Evolutionary conservation across 1,139 yeast genomes (phyloP).

Genomic region (Kazachstania sp.): DNA sequence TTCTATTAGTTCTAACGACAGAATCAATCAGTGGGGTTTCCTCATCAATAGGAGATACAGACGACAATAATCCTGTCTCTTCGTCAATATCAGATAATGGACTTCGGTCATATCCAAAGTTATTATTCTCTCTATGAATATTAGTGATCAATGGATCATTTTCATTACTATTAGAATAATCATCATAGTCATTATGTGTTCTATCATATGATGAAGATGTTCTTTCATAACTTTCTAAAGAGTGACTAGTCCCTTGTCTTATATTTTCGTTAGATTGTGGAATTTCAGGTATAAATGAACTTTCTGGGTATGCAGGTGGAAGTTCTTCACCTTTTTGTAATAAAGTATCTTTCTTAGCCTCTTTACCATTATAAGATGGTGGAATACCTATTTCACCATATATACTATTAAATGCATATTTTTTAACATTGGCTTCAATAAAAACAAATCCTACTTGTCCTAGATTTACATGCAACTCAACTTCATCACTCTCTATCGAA

Average conservation of each 20-base stretch:
- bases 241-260: constrained; percentile 2
- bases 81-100: background rate
- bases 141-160: background rate
- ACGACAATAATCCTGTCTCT: background rate
- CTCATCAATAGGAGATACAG: background rate
- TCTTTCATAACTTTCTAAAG: constrained; percentile 13
- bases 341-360: constrained; percentile 46
- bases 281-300: background rate
- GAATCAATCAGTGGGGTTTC: background rate
- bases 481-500: constrained; percentile 24
- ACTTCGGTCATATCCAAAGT: background rate
- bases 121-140: background rate
- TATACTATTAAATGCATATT: constrained; percentile 82
- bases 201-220: constrained; percentile 19
- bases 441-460: constrained; percentile 92
- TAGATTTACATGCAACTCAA: constrained; percentile 65
- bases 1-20: background rate
- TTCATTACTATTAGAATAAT: background rate
- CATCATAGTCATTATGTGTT: constrained; percentile 5
- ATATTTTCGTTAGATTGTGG: background rate
- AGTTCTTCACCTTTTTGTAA: constrained; percentile 66
- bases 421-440: constrained; percentile 83
- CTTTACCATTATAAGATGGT: constrained; percentile 53
- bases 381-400: constrained; percentile 70
- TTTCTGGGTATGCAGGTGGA: constrained; percentile 50